phyloP scores from a whole-genome alignment of 352 stramenopile genomes.

The Phytopythium litorale region DNA sequence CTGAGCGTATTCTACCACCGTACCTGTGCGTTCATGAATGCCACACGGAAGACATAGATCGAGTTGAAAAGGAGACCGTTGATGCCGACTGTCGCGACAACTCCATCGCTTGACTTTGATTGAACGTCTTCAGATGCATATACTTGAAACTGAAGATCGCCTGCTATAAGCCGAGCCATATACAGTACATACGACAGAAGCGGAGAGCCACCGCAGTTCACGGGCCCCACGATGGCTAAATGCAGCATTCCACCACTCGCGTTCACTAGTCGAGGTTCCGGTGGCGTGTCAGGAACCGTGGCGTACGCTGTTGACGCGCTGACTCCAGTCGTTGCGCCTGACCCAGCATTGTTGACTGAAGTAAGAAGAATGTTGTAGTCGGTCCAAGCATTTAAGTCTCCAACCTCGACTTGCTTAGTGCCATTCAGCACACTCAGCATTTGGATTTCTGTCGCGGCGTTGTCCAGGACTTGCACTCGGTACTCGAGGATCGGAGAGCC shows the following conservation, averaged over 20 bases:
- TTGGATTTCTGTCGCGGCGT: not conserved
- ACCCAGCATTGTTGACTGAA: slow-evolving; percentile 17
- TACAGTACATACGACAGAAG: slow-evolving; percentile 24
- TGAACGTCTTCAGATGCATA: slow-evolving; percentile 10
- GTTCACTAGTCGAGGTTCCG: slow-evolving; percentile 18
- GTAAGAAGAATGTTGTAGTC: slow-evolving; percentile 27
- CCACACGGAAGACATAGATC: slow-evolving; percentile 28
- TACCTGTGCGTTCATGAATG: slow-evolving; percentile 16
- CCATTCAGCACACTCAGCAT: not conserved
- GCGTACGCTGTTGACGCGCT: slow-evolving; percentile 9
- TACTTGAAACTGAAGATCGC: slow-evolving; percentile 10
- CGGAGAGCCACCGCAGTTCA: slow-evolving; percentile 30
- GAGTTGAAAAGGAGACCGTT: slow-evolving; percentile 28
- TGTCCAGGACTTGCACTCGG: not conserved
- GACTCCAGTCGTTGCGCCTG: slow-evolving; percentile 9
- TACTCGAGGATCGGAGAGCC: not conserved
- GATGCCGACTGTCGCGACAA: slow-evolving; percentile 23
- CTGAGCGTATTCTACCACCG: no score
- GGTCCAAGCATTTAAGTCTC: slow-evolving; percentile 20
- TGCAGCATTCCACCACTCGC: slow-evolving; percentile 44
- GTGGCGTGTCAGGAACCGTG: slow-evolving; percentile 17
- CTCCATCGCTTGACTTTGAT: slow-evolving; percentile 6
- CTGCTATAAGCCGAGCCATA: slow-evolving; percentile 22
- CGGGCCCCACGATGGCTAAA: slow-evolving; percentile 27
- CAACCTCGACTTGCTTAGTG: not conserved